Evolutionary conservation across 2,329 filamentous ascomycete species (phyloP), one percentile per base, ranked within the genome.

Genomic region (Scedosporium apiospermum): DNA sequence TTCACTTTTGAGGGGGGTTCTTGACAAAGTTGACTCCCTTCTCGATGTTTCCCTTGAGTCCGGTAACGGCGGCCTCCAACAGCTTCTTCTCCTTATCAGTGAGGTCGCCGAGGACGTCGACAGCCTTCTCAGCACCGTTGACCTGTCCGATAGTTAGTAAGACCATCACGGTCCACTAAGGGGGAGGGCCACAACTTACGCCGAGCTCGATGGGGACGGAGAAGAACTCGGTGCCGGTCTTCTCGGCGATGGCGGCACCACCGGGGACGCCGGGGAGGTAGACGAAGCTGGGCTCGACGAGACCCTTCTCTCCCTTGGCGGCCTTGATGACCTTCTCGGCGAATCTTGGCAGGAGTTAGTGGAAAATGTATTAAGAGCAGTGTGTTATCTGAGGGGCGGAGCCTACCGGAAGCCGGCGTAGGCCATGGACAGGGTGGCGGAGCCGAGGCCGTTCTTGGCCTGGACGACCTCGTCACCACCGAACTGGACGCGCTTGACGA

Each of bases 401-500:
- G 71, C 82, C 68, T 78, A 93, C 89, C 91, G 89, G 86, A 88
- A 98, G 69, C 95, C 95, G 69, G 95, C 95, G 75, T 92, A 96
- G 65, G 92, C 92, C 92, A 96, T 96, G 70, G 91, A 96, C 62
- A 96, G 84, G 64, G 92, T 96, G 68, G 92, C 92, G 65, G 91
- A 96, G 67, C 92, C 92, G 73, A 88, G 87, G 71, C 92, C 92
- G 68, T 95, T 90, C 86, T 96, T 96, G 74, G 92, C 92, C 83
- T 93, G 88, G 76, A 96, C 92, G 66, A 96, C 92, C 81, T 96
- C 92, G 70, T 99, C 95, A 82, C 95, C 95, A 75, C 95, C 95
- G 70, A 97, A 98, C 78, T 99, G 95, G 63, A 98, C 90, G 80
- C 95, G 92, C 80, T 97, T 90, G 72, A 96, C 87, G 60, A 99